A percentile compares a stretch with the other conserved stretches of the same genome.
Evolutionary conservation across 768 basidiomycete genomes (phyloP).

Genomic region (Auricularia heimuer): DNA sequence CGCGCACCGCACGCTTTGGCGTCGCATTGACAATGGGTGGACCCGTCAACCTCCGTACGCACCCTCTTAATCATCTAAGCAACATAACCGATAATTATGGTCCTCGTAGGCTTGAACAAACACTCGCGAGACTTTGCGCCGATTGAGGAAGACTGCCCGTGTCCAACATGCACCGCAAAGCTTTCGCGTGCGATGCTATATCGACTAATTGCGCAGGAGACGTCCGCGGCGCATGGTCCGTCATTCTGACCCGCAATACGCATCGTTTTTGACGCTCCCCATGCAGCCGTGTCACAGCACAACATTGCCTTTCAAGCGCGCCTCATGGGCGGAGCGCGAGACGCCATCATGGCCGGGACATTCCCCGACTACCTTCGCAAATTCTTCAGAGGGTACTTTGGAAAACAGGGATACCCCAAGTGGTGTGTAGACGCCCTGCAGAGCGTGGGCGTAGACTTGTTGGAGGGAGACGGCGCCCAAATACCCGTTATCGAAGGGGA

Average conservation of each 20-base stretch:
- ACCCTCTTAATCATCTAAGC: neutral
- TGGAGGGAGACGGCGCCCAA: constrained; percentile 57
- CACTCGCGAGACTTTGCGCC: constrained; percentile 58
- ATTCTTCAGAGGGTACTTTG: constrained; percentile 76
- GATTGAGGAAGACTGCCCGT: constrained; percentile 72
- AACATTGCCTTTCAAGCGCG: constrained; percentile 81
- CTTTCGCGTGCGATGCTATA: constrained; percentile 68
- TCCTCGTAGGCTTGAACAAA: constrained; percentile 48
- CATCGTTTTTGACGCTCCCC: neutral
- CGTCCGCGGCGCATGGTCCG: constrained; percentile 76
- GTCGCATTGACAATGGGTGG: constrained; percentile 77
- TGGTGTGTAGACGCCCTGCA: constrained; percentile 83
- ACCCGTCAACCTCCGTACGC: constrained; percentile 71
- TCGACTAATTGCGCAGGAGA: constrained; percentile 69
- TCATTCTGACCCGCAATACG: constrained; percentile 3
- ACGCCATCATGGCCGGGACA: constrained; percentile 65
- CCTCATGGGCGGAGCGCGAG: constrained; percentile 75
- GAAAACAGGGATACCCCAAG: constrained; percentile 65
- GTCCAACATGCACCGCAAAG: constrained; percentile 67
- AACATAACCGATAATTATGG: neutral
- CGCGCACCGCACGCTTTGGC: constrained; percentile 84
- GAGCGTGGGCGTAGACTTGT: constrained; percentile 74
- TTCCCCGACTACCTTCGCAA: constrained; percentile 69
- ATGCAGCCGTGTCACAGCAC: constrained; percentile 66
- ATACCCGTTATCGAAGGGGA: constrained; percentile 13